Base-by-base conservation (phyloP, 1,139 yeast genomes). In the Hansenula sp. region DNA sequence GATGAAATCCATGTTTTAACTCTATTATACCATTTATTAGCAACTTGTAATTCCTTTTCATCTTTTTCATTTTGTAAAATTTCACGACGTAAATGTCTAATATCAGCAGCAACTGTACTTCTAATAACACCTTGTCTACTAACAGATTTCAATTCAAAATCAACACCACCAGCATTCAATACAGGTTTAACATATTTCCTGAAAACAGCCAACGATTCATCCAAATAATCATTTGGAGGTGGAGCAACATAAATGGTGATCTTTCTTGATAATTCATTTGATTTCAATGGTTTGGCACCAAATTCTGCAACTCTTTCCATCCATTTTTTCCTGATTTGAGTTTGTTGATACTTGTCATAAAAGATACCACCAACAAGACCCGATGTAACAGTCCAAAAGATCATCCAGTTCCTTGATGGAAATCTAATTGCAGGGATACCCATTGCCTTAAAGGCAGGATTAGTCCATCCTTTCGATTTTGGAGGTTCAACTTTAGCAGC, bases 391-490 rank as follows among this genome's bases (percentile, higher is more conserved):
- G 83, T 62, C 90, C 96, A 86, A 63, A 94, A 93, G 36, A 90
- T 87, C 72, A 79, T 66, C 99, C 98, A 91, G 68, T 91, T 93
- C 51, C 97, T 73, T 1, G 96, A 84, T 0, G 99, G 99, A 18
- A 94, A 66, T 33, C 84, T 76, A 29, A 89, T 58, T 24, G 82
- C 67, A 4, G 90, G 88, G 40, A 93, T 76, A 1, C 99, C 99
- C 88, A 93, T 79, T 59, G 88, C 88, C 54, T 79, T 69, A 43
- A 93, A 76, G 1, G 96, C 97, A 2, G 97, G 97, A 60, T 91
- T 91, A 15, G 83, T 68, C 72, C 79, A 86, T 29, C 81, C 84
- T 41, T 18, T 47, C 42, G 36, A 40, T 43, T 42, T 49, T 45
- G 34, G 44, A 19, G 38, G 31, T 27, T 24, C 15, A 2, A 28